A percentile compares a stretch with the other conserved stretches of the same genome.
Evolutionary conservation across 345 rosid genomes (phyloP).

Genomic region (Citrus maxima): DNA sequence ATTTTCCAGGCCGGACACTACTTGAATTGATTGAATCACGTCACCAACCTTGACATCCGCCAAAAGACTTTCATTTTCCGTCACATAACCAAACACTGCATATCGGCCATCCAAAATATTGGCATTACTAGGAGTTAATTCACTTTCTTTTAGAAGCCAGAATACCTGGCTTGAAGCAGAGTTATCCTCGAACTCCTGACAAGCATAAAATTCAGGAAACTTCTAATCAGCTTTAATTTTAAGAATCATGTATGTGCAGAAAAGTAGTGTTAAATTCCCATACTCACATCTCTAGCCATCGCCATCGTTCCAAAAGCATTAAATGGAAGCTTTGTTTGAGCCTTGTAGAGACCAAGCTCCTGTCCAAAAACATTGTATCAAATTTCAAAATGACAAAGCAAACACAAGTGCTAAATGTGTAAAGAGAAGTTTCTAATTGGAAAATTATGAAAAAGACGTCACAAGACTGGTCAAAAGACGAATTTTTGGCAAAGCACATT

Average conservation of each 20-base stretch:
- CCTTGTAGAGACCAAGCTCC: conserved; percentile 98
- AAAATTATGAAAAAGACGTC: neutral
- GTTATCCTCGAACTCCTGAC: conserved; percentile 91
- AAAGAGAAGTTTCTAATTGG: neutral
- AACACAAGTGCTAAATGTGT: neutral
- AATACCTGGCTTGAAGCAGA: conserved; percentile 95
- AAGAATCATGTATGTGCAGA: neutral
- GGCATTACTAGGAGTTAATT: conserved; percentile 93
- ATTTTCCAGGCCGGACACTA: conserved; percentile 91
- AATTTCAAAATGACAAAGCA: neutral
- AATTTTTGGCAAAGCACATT: neutral
- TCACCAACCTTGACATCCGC: conserved; percentile 99
- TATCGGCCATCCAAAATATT: conserved; percentile 97
- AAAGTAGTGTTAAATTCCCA: neutral
- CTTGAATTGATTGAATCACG: conserved; percentile 82
- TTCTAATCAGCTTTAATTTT: neutral
- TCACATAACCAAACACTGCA: conserved; percentile 89
- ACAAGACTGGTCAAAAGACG: neutral
- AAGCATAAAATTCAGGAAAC: neutral
- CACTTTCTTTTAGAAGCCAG: conserved; percentile 98
- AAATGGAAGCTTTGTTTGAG: conserved; percentile 95
- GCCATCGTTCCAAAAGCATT: conserved; percentile 99
- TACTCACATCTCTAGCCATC: conserved; percentile 96
- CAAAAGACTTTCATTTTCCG: conserved; percentile 71
- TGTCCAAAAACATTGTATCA: conserved; percentile 21